A percentile compares a stretch with the other conserved stretches of the same genome.
These are phyloP conservation scores for Amanita pseudoporphyria DNA, from an alignment of 768 basidiomycete species.

Conservation along the genomic window DNA sequence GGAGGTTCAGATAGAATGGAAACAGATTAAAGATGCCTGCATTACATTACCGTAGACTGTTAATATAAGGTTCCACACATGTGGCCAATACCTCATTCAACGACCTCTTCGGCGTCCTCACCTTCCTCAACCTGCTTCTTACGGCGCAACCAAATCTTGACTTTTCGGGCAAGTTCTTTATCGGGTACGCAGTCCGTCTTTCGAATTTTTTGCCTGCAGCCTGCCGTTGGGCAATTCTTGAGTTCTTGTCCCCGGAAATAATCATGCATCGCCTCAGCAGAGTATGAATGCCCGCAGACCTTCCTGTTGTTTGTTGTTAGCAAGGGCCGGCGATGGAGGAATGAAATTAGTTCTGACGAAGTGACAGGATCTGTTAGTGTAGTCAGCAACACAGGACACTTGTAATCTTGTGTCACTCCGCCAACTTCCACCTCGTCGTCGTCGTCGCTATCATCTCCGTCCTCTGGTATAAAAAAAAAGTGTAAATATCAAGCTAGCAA, in stretches of 20 bases:
- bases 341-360: conserved; percentile 46
- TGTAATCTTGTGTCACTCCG: conserved; percentile 74
- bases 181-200: conserved; percentile 42
- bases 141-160: conserved; percentile 49
- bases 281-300: conserved; percentile 79
- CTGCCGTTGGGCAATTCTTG: conserved; percentile 59
- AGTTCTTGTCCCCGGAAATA: conserved; percentile 35
- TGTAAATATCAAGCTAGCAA: neutral
- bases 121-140: conserved; percentile 37
- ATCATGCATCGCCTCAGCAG: conserved; percentile 55
- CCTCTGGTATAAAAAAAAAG: conserved; percentile 39
- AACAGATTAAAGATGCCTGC: conserved; percentile 38
- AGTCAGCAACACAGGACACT: conserved; percentile 71
- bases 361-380: conserved; percentile 66
- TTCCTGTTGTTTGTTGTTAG: conserved; percentile 26
- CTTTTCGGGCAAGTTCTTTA: conserved; percentile 50
- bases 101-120: conserved; percentile 52
- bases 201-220: conserved; percentile 54
- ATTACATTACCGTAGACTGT: neutral
- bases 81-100: conserved; percentile 25
- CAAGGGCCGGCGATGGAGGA: neutral
- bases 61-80: neutral
- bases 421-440: conserved; percentile 89
- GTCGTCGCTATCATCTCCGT: conserved; percentile 63
- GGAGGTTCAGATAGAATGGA: conserved; percentile 55